phyloP scores from a whole-genome alignment of 2,329 filamentous ascomycete genomes.

The Arthrocladium fulminans region DNA sequence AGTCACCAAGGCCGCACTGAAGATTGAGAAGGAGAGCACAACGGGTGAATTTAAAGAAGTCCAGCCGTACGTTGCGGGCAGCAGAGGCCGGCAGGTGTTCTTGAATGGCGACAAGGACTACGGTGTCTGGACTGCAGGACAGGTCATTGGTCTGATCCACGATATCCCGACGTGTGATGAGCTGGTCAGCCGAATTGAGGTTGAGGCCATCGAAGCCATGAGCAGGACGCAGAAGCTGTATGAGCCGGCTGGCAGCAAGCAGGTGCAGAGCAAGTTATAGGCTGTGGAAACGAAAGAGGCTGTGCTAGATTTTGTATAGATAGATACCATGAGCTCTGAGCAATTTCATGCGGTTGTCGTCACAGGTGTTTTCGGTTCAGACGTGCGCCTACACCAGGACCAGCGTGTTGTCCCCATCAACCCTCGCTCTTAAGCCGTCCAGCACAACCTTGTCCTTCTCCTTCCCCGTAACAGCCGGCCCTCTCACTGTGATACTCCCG shows the following conservation, averaged over 20 bases:
- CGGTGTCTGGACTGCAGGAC: constrained; percentile 94
- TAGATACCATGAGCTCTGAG: not conserved
- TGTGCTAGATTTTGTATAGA: not conserved
- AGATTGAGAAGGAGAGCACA: constrained; percentile 72
- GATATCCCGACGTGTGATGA: constrained; percentile 53
- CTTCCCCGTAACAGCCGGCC: constrained; percentile 1
- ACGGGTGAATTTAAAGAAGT: constrained; percentile 86
- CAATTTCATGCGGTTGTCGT: not conserved
- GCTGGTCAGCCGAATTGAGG: constrained; percentile 64
- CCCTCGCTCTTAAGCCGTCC: not conserved
- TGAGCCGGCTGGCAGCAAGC: constrained; percentile 10
- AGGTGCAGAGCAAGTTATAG: constrained; percentile 7
- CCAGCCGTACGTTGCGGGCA: constrained; percentile 76
- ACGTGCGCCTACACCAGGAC: not conserved
- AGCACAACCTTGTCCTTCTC: constrained; percentile 4
- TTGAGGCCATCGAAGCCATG: constrained; percentile 61
- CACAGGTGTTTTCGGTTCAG: not conserved
- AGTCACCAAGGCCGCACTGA: constrained; percentile 68
- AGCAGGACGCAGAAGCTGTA: constrained; percentile 39
- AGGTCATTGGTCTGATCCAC: constrained; percentile 83
- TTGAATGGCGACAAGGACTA: constrained; percentile 82
- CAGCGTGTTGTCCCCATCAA: constrained; percentile 4
- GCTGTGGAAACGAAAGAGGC: not conserved
- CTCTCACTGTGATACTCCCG: not conserved
- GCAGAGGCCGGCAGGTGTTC: constrained; percentile 86